A percentile compares a stretch with the other conserved stretches of the same genome.
Evolutionary conservation across 2,329 filamentous ascomycete genomes (phyloP).

Genomic region (Periconia sp.): DNA sequence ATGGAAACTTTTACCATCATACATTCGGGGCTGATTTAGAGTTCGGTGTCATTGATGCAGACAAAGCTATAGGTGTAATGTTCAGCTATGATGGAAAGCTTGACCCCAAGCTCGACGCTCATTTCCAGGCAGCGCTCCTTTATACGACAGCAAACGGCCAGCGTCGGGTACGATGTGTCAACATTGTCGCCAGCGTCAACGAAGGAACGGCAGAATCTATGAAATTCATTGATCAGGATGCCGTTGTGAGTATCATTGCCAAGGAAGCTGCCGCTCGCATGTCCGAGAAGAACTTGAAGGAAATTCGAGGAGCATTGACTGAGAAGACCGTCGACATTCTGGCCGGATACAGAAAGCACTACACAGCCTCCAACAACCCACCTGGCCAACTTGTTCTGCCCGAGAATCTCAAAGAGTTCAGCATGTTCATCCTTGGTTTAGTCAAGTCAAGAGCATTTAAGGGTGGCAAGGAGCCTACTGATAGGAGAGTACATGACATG

Average conservation of each 20-base stretch:
- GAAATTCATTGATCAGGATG: slow-evolving; percentile 95
- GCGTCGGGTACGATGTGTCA: slow-evolving; percentile 88
- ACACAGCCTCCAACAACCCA: slow-evolving; percentile 80
- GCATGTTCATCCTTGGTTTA: slow-evolving; percentile 92
- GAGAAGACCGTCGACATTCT: slow-evolving; percentile 95
- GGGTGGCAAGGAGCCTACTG: slow-evolving; percentile 85
- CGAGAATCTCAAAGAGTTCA: slow-evolving; percentile 93
- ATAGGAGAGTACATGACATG: slow-evolving; percentile 89
- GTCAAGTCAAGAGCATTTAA: slow-evolving; percentile 94
- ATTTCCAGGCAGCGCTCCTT: slow-evolving; percentile 93
- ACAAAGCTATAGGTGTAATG: slow-evolving; percentile 89
- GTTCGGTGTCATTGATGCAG: slow-evolving; percentile 88
- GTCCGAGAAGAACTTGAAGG: slow-evolving; percentile 77
- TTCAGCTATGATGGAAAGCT: slow-evolving; percentile 97
- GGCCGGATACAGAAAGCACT: slow-evolving; percentile 90
- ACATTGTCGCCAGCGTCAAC: slow-evolving; percentile 90
- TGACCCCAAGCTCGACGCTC: slow-evolving; percentile 94
- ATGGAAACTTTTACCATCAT: slow-evolving; percentile 95
- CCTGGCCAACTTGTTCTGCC: slow-evolving; percentile 93
- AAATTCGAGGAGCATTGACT: slow-evolving; percentile 80
- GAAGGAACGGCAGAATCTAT: slow-evolving; percentile 82
- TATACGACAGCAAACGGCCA: slow-evolving; percentile 93
- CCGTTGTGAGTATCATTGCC: slow-evolving; percentile 83
- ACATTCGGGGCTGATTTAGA: slow-evolving; percentile 94
- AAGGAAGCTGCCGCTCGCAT: slow-evolving; percentile 94